Conservation (phyloP, 1,284 basidiomycete genomes). For the Ustilago vetiveriae region DNA sequence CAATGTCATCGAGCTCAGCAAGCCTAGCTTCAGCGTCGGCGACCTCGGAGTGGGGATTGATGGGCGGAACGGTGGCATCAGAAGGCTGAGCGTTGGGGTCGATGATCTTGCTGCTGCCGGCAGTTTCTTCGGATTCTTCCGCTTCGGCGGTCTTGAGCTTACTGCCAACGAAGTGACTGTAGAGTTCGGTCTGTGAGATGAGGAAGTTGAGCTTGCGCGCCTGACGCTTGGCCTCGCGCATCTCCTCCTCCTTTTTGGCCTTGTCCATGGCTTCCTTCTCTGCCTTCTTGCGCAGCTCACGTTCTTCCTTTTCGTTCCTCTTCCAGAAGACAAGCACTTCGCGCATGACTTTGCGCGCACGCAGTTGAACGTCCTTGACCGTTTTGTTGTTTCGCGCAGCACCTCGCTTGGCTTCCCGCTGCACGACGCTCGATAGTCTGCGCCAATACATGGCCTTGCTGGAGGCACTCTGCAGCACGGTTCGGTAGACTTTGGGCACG, state of each 20-base stretch:
- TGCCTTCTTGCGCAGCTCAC: constrained; percentile 89
- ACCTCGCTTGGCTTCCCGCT: constrained; percentile 82
- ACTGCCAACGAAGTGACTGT: constrained; percentile 98
- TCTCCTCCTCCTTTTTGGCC: constrained; percentile 92
- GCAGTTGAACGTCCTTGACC: constrained; percentile 86
- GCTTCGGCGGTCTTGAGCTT: constrained; percentile 96
- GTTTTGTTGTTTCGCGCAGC: constrained; percentile 82
- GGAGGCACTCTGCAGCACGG: constrained; percentile 59
- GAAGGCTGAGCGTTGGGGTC: constrained; percentile 44
- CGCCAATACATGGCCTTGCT: constrained; percentile 74
- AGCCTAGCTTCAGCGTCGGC: constrained; percentile 46
- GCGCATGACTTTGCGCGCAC: constrained; percentile 83
- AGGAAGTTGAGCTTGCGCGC: constrained; percentile 98
- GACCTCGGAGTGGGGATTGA: constrained; percentile 73
- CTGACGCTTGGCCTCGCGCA: constrained; percentile 91
- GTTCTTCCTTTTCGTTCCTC: constrained; percentile 91
- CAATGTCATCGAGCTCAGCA: constrained; percentile 77
- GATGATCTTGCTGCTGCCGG: constrained; percentile 61
- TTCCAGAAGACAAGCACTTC: constrained; percentile 94
- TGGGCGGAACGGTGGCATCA: constrained; percentile 69
- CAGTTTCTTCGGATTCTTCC: constrained; percentile 76
- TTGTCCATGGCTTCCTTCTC: constrained; percentile 74
- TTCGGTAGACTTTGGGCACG: constrained; percentile 65
- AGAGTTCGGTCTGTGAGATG: constrained; percentile 98
- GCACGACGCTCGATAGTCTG: constrained; percentile 79